These are phyloP conservation scores for Fusarium setosum DNA, from an alignment of 2,329 filamentous ascomycete genomes.

Conservation along the genomic window DNA sequence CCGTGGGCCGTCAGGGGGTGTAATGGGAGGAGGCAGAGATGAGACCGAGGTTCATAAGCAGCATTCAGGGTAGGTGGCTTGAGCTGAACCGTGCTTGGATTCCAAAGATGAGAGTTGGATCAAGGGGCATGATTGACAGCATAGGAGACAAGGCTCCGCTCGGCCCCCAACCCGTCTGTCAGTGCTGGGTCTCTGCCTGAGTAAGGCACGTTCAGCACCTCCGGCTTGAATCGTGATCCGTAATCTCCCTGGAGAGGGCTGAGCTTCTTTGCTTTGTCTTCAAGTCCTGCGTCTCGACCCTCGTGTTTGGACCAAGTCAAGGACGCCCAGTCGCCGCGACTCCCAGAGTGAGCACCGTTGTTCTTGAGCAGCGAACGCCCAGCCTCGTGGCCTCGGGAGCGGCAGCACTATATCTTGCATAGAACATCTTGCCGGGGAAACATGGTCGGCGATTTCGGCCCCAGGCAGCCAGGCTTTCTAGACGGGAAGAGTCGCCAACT, in stretches of 20 bases:
- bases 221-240: not conserved
- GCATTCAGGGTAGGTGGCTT: slow-evolving; percentile 16
- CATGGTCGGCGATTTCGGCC: slow-evolving; percentile 14
- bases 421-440: slow-evolving; percentile 19
- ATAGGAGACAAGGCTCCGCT: slow-evolving; percentile 24
- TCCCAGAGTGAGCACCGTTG: not conserved
- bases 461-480: slow-evolving; percentile 5
- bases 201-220: not conserved
- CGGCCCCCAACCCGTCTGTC: slow-evolving; percentile 30
- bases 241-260: not conserved
- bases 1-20: slow-evolving; percentile 2
- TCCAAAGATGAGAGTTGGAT: slow-evolving; percentile 10
- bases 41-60: slow-evolving; percentile 28
- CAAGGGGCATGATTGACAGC: slow-evolving; percentile 23
- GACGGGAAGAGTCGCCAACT: slow-evolving; percentile 11
- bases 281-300: not conserved
- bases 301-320: not conserved
- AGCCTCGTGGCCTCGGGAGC: slow-evolving; percentile 11
- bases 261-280: not conserved
- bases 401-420: slow-evolving; percentile 42
- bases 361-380: not conserved
- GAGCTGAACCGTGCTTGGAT: slow-evolving; percentile 18
- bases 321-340: not conserved
- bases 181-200: not conserved
- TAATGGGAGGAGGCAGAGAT: not conserved